A percentile compares a stretch with the other conserved stretches of the same genome.
These are phyloP conservation scores for Nannochloropsis salina DNA, from an alignment of 108 stramenopile species.

Conservation along the genomic window DNA sequence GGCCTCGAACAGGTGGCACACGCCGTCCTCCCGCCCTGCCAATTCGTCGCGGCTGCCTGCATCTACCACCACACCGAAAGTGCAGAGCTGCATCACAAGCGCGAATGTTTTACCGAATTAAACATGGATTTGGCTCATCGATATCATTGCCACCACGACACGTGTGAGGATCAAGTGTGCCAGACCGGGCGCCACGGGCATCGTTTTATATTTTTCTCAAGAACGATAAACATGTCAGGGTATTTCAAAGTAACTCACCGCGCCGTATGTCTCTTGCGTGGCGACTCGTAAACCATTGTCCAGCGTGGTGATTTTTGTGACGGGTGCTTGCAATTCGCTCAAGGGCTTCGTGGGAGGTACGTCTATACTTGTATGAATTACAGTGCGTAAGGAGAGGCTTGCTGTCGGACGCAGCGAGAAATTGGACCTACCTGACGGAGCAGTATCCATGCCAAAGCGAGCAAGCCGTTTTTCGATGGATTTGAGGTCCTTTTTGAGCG, in stretches of 20 bases:
- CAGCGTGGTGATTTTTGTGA: slow-evolving; percentile 30
- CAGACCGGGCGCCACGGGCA: too few species aligned
- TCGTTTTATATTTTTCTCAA: too few species aligned
- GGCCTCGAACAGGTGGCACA: slow-evolving; percentile 80
- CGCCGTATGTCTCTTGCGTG: slow-evolving; percentile 41
- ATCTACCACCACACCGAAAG: slow-evolving; percentile 34
- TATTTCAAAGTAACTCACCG: neutral
- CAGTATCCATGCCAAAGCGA: neutral
- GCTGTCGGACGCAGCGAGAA: neutral
- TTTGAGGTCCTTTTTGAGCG: neutral
- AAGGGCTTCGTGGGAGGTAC: neutral
- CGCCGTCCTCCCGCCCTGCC: slow-evolving; percentile 60
- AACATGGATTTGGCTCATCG: too few species aligned
- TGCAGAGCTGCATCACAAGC: slow-evolving; percentile 25
- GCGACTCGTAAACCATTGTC: slow-evolving; percentile 37
- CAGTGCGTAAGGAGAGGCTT: neutral
- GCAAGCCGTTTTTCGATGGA: neutral
- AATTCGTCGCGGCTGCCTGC: slow-evolving; percentile 28
- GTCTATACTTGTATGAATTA: neutral
- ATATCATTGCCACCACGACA: too few species aligned
- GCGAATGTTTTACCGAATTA: too few species aligned
- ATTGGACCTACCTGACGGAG: neutral
- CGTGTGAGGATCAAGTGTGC: too few species aligned
- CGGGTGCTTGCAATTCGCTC: slow-evolving; percentile 27
- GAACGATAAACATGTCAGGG: too few species aligned